Evolutionary conservation across 164 flowering plant species (phyloP).

Genomic region (Liquidambar formosana): DNA sequence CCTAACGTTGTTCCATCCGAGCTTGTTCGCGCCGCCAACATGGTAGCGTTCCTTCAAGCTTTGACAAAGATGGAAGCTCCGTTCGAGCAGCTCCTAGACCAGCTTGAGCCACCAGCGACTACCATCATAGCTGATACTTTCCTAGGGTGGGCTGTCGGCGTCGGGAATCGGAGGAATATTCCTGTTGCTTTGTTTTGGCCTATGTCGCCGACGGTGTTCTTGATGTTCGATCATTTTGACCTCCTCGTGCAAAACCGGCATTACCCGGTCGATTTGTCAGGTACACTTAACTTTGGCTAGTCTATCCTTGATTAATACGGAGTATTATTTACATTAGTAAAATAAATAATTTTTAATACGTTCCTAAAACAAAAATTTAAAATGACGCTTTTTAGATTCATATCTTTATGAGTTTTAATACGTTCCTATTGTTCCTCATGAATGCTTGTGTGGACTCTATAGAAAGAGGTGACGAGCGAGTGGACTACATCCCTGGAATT

Average conservation of each 20-base stretch:
- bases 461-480: slow-evolving; percentile 15
- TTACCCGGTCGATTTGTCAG: slow-evolving; percentile 34
- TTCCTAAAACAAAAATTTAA: too few relatives aligned
- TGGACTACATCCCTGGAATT: slow-evolving; percentile 59
- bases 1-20: slow-evolving; percentile 86
- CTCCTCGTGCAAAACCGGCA: slow-evolving; percentile 37
- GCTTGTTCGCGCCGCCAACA: slow-evolving; percentile 44
- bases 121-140: slow-evolving; percentile 48
- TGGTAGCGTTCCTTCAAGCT: slow-evolving; percentile 51
- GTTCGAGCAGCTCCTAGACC: slow-evolving; percentile 51
- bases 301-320: too few relatives aligned
- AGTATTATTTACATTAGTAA: too few relatives aligned
- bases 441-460: slow-evolving; percentile 29
- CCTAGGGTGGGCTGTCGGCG: slow-evolving; percentile 43
- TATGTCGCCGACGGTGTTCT: slow-evolving; percentile 48
- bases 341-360: too few relatives aligned
- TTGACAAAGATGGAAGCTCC: slow-evolving; percentile 56
- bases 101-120: slow-evolving; percentile 31
- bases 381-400: too few relatives aligned
- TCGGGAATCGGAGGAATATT: slow-evolving; percentile 49
- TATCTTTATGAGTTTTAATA: too few relatives aligned
- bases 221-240: slow-evolving; percentile 36
- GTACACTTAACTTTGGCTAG: slow-evolving; percentile 23
- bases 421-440: too few relatives aligned
- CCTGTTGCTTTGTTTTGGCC: slow-evolving; percentile 56